Percentiles rank a stretch among this genome's conserved stretches.
Evolutionary conservation across 163 green algal species (phyloP).

Genomic region (Chlamydomonas reinhardtii): DNA sequence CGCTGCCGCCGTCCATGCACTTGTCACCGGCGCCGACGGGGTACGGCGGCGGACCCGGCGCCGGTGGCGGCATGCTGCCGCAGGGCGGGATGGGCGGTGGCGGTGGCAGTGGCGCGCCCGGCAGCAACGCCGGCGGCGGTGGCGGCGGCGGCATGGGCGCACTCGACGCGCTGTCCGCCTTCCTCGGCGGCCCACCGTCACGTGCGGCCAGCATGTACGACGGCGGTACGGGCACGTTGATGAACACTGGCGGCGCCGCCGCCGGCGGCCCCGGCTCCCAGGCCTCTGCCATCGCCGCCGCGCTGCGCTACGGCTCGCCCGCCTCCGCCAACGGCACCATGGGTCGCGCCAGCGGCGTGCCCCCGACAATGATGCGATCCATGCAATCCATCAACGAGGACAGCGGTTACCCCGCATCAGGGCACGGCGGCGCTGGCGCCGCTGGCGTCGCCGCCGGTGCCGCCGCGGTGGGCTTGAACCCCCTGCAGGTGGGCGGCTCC

Average conservation of each 20-base stretch:
- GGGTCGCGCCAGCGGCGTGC: neutral
- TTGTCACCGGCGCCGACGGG: too few species aligned
- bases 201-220: slow-evolving; percentile 25
- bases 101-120: neutral
- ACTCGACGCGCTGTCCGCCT: slow-evolving; percentile 25
- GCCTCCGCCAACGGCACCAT: neutral
- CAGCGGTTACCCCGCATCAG: too few species aligned
- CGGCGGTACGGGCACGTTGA: neutral
- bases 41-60: neutral
- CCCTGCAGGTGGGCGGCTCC: slow-evolving; percentile 4
- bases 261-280: neutral
- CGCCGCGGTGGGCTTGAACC: neutral
- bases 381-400: too few species aligned
- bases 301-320: too few species aligned
- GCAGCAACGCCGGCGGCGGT: neutral
- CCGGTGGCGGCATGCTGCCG: too few species aligned
- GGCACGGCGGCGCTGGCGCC: neutral
- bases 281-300: too few species aligned
- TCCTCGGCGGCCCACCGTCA: slow-evolving; percentile 27
- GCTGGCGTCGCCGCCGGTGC: neutral
- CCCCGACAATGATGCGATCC: too few species aligned
- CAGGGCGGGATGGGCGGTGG: too few species aligned
- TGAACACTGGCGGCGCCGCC: neutral
- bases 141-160: neutral
- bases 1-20: too few species aligned